These are phyloP conservation scores for Termitomyces sp. DNA, from an alignment of 768 basidiomycete genomes.

Conservation along the genomic window DNA sequence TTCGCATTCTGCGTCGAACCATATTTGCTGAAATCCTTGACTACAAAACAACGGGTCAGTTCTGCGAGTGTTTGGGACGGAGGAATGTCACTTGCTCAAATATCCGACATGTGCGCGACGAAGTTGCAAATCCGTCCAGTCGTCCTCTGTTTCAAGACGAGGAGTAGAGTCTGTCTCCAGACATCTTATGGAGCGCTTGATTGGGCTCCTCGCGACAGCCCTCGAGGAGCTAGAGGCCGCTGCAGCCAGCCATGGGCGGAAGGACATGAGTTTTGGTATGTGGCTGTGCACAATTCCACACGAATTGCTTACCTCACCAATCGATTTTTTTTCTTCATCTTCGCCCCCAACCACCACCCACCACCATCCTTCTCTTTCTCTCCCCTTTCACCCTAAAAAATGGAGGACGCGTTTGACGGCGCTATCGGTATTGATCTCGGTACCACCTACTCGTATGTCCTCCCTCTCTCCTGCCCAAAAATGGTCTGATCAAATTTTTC, in stretches of 20 bases:
- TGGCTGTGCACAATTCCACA: slow-evolving; percentile 43
- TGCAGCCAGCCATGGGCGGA: slow-evolving; percentile 34
- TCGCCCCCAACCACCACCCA: slow-evolving; percentile 37
- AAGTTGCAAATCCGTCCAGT: slow-evolving; percentile 65
- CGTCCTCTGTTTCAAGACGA: slow-evolving; percentile 44
- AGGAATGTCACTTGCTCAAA: slow-evolving; percentile 42
- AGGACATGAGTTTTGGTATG: slow-evolving; percentile 32
- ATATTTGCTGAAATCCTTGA: slow-evolving; percentile 58
- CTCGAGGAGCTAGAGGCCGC: slow-evolving; percentile 24
- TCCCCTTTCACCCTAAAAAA: slow-evolving; percentile 38
- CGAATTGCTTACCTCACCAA: slow-evolving; percentile 55
- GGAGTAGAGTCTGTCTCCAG: slow-evolving; percentile 22
- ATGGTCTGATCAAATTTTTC: slow-evolving; percentile 18
- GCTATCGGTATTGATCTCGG: slow-evolving; percentile 97
- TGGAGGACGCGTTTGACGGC: slow-evolving; percentile 94
- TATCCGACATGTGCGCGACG: slow-evolving; percentile 52
- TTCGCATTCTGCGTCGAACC: slow-evolving; percentile 75
- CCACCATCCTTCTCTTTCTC: slow-evolving; percentile 26
- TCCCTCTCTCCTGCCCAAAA: slow-evolving; percentile 1
- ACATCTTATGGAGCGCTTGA: slow-evolving; percentile 13
- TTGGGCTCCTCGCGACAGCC: slow-evolving; percentile 11
- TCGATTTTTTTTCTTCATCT: slow-evolving; percentile 41
- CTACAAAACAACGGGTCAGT: slow-evolving; percentile 33
- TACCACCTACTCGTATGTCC: slow-evolving; percentile 89
- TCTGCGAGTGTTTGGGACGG: background rate